Conservation (phyloP, 2,329 filamentous ascomycete species). For the Ophiostoma ips region DNA sequence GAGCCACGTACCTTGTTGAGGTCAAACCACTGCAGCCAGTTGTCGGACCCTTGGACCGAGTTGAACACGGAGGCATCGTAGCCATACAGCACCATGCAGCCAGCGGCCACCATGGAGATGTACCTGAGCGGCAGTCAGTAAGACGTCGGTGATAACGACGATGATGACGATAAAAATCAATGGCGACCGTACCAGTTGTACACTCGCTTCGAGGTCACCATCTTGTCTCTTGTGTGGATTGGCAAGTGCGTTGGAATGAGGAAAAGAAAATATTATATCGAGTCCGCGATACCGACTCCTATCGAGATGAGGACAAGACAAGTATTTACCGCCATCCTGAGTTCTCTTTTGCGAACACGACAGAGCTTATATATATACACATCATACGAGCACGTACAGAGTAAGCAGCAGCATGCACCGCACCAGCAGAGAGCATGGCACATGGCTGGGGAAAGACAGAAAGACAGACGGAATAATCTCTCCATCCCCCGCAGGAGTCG, state of each 20-base stretch:
- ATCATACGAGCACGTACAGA: no score
- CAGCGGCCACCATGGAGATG: conserved; percentile 54
- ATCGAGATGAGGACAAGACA: no score
- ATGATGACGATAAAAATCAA: no score
- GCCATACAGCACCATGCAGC: conserved; percentile 62
- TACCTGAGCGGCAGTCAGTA: conserved; percentile 31
- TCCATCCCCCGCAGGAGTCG: not conserved
- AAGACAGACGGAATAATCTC: not conserved
- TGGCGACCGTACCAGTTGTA: conserved; percentile 18
- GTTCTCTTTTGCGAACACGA: not conserved
- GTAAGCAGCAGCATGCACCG: no score
- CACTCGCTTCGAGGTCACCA: conserved; percentile 11
- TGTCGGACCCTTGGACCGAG: conserved; percentile 51
- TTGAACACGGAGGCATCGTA: conserved; percentile 66
- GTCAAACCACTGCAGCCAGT: conserved; percentile 54
- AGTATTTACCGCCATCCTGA: no score
- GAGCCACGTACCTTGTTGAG: conserved; percentile 19
- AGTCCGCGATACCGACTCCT: no score
- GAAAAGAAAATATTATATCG: no score
- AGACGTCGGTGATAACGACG: not conserved
- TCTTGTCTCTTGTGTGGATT: not conserved
- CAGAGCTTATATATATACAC: not conserved
- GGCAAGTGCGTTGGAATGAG: not conserved
- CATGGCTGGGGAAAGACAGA: not conserved
- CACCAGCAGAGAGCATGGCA: no score